Evolutionary conservation across 306 rosid genomes (phyloP).

Genomic region (Rosa rugosa): DNA sequence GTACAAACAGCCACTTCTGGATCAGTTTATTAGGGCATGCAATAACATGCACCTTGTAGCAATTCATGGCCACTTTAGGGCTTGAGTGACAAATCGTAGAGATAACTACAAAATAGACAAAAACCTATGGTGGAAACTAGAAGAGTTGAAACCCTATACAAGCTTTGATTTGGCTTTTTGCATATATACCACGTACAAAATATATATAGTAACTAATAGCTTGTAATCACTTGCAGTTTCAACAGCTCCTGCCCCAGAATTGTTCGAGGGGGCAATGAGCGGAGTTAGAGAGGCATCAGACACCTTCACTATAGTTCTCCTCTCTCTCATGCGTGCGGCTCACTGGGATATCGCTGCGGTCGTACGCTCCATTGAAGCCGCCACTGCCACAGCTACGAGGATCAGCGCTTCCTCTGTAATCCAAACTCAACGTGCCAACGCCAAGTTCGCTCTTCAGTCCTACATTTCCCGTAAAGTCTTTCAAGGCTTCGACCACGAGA

Average conservation of each 20-base stretch:
- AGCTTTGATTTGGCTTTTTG: neutral
- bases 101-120: too few species aligned
- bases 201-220: neutral
- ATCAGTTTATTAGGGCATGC: too few species aligned
- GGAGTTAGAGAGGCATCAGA: constrained; percentile 72
- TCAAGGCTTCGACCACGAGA: constrained; percentile 91
- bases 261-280: constrained; percentile 63
- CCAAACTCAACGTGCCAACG: constrained; percentile 68
- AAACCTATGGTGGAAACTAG: neutral
- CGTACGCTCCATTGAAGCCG: constrained; percentile 88
- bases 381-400: constrained; percentile 35
- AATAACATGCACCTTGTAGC: too few species aligned
- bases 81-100: neutral
- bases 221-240: constrained; percentile 38
- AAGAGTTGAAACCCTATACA: neutral
- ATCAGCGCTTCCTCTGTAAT: constrained; percentile 39
- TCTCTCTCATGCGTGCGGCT: constrained; percentile 85
- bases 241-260: constrained; percentile 57
- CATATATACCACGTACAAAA: too few species aligned
- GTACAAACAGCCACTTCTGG: too few species aligned
- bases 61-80: too few species aligned
- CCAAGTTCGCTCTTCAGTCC: constrained; percentile 86
- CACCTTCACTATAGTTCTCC: constrained; percentile 70
- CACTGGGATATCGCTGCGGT: constrained; percentile 95
- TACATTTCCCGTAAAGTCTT: constrained; percentile 71